These are phyloP conservation scores for Suhomyces sp. DNA, from an alignment of 805 yeast species.

Conservation along the genomic window DNA sequence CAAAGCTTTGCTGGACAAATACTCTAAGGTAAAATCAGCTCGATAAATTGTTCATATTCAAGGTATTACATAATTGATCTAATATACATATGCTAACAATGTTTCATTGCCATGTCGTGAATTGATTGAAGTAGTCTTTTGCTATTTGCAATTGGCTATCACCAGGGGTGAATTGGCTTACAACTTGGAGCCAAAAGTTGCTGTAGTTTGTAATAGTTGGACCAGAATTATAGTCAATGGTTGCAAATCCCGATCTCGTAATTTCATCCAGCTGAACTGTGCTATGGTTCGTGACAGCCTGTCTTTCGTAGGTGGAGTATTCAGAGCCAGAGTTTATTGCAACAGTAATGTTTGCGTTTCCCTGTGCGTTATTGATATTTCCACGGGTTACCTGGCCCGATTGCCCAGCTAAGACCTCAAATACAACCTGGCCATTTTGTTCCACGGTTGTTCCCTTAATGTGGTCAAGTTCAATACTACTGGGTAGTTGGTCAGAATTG, in stretches of 20 bases:
- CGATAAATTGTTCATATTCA: not conserved
- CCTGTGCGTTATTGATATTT: not conserved
- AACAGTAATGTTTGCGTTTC: not conserved
- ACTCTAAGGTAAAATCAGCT: slow-evolving; percentile 11
- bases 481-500: not conserved
- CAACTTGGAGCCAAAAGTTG: not conserved
- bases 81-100: too few relatives aligned
- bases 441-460: not conserved
- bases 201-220: not conserved
- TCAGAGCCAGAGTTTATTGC: not conserved
- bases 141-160: not conserved
- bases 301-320: not conserved
- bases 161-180: not conserved
- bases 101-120: not conserved
- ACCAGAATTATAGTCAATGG: not conserved
- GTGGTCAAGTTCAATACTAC: not conserved
- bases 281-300: not conserved
- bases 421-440: not conserved
- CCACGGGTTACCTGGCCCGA: not conserved
- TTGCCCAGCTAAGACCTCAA: not conserved
- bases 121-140: not conserved
- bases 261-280: not conserved
- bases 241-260: not conserved
- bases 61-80: not conserved
- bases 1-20: slow-evolving; percentile 21